A percentile compares a stretch with the other conserved stretches of the same genome.
Conservation (phyloP, 176 grass and related monocot species). For the Poa pratensis region DNA sequence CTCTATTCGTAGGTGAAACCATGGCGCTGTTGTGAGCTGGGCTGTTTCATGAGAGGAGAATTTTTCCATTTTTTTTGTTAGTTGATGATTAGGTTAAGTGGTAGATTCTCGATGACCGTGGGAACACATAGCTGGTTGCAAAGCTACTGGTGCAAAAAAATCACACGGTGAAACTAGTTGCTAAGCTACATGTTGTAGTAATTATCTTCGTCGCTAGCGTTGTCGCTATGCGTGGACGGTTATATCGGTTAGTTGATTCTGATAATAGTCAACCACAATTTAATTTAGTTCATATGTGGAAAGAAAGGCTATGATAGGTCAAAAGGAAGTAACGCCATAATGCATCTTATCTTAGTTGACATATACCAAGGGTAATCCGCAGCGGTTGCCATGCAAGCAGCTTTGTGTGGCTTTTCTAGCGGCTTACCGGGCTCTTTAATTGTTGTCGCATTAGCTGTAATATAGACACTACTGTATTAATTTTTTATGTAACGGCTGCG, state of each 20-base stretch:
- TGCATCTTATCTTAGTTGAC: constrained; percentile 15
- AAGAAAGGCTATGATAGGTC: neutral
- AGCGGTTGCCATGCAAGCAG: neutral
- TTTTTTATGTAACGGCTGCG: neutral
- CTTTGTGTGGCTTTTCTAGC: neutral
- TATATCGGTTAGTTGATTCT: neutral
- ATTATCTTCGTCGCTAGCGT: neutral
- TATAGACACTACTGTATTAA: neutral
- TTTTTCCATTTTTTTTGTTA: neutral
- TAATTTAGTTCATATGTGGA: neutral
- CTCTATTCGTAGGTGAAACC: neutral
- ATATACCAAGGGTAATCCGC: neutral
- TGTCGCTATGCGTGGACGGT: neutral
- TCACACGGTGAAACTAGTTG: neutral
- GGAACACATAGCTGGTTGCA: neutral
- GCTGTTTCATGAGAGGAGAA: neutral
- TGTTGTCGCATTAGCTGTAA: neutral
- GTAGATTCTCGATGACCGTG: neutral
- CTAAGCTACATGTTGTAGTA: neutral
- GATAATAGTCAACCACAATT: neutral
- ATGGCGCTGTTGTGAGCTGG: neutral
- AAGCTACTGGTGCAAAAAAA: neutral
- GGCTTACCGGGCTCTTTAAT: neutral
- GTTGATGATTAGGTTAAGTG: constrained; percentile 2
- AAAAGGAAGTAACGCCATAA: neutral